Evolutionary conservation across 768 basidiomycete species (phyloP).

Genomic region (Leccinum broughii): DNA sequence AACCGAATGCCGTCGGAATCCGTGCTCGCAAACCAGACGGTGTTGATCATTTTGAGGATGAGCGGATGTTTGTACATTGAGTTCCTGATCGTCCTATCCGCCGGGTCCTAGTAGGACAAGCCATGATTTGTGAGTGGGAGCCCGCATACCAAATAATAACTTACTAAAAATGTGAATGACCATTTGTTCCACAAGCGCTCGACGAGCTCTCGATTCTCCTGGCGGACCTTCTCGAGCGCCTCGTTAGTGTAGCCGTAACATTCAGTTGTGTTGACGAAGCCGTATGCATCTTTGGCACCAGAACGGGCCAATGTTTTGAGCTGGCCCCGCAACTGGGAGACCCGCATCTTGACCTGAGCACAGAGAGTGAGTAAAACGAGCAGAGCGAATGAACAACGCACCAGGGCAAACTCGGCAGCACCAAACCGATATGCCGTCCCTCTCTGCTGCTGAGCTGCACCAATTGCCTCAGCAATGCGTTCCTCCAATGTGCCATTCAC

Average conservation of each 20-base stretch:
- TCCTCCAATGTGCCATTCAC: background rate
- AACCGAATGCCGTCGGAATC: too few relatives aligned
- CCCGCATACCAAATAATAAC: too few relatives aligned
- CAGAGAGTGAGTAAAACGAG: background rate
- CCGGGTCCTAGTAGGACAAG: too few relatives aligned
- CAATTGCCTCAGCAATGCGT: background rate
- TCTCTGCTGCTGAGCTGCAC: background rate
- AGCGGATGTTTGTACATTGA: too few relatives aligned
- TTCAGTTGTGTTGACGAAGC: background rate
- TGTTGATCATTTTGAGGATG: too few relatives aligned
- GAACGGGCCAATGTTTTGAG: background rate
- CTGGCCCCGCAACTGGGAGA: background rate
- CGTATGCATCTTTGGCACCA: background rate
- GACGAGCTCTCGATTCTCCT: background rate
- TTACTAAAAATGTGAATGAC: too few relatives aligned
- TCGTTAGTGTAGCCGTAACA: background rate
- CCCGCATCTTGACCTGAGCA: background rate
- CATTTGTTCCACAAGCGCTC: too few relatives aligned
- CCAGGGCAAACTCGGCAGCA: background rate
- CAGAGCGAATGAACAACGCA: background rate
- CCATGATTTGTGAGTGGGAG: too few relatives aligned
- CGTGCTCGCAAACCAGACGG: too few relatives aligned
- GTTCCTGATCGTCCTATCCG: too few relatives aligned
- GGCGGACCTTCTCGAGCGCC: background rate
- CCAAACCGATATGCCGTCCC: background rate